A percentile compares a stretch with the other conserved stretches of the same genome.
Conservation (phyloP, 129 eudicot species). For the Daucus carota region DH1_v3.0 NC_030381.2:5944001-5944500, state of each 20-base stretch:
- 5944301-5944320: not conserved
- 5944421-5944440: too few relatives aligned
- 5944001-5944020: conserved; percentile 29
- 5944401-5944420: too few relatives aligned
- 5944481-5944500: too few relatives aligned
- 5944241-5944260: conserved; percentile 31
- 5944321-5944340: not conserved
- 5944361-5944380: not conserved
- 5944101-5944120: conserved; percentile 54
- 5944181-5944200: conserved; percentile 28
- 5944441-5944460: too few relatives aligned
- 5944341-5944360: not conserved
- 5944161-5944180: conserved; percentile 45
- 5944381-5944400: too few relatives aligned
- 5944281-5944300: conserved; percentile 68
- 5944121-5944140: conserved; percentile 35
- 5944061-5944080: conserved; percentile 62
- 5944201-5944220: conserved; percentile 36
- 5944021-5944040: conserved; percentile 31
- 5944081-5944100: conserved; percentile 37
- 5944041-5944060: conserved; percentile 34
- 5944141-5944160: conserved; percentile 46
- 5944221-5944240: conserved; percentile 47
- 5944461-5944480: too few relatives aligned
- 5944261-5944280: conserved; percentile 33